Base-by-base conservation (phyloP, 768 basidiomycete genomes). In the Asterophora parasitica region DNA sequence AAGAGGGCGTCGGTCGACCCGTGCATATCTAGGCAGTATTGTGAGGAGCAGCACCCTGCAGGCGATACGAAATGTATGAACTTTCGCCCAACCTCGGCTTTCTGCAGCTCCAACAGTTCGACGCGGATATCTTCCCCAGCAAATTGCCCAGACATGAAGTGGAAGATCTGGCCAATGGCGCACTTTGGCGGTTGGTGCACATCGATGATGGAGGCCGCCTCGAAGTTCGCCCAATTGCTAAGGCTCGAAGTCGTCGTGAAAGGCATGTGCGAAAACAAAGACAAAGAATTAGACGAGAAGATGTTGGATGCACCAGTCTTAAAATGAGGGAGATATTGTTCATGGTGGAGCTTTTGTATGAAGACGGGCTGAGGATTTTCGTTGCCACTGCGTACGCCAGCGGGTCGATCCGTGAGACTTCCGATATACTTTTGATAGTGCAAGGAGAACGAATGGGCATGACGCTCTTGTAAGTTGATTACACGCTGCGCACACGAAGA, bases 51-150 rank as follows among this genome's bases (percentile, higher is more conserved):
- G 42, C 40, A 35, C 48, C 28, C 32, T 19, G 26, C 33, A 31
- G 52, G 41, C 16, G 16, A 34, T 28, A 48, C 42, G 32, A 50
- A 5, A 37, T 33, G 62, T 63, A 55, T 65, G n/a, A n/a, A 79
- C 85, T 85, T 86, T 61, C 85, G 69, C 16, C 83, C 85, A 36
- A 80, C 60, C 60, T 83, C 74, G 10, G 85, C 82, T 58, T 83
- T 81, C 62, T 86, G 85, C 27, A 82, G 61, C 61, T 84, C 85
- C 39, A 69, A 54, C 52, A 82, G 67, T 56, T 81, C 75, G 33
- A 75, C 70, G 33, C 77, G 79, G 30, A 84, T 65, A 20, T 64
- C 67, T 42, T 68, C 61, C 23, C 68, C 69, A n/a, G 62, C 60
- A 55, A 85, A 82, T 55, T 76, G 74, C 6, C 84, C 84, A 16